Base-by-base conservation (phyloP, 768 basidiomycete genomes). In the Coprinopsis sp. region DNA sequence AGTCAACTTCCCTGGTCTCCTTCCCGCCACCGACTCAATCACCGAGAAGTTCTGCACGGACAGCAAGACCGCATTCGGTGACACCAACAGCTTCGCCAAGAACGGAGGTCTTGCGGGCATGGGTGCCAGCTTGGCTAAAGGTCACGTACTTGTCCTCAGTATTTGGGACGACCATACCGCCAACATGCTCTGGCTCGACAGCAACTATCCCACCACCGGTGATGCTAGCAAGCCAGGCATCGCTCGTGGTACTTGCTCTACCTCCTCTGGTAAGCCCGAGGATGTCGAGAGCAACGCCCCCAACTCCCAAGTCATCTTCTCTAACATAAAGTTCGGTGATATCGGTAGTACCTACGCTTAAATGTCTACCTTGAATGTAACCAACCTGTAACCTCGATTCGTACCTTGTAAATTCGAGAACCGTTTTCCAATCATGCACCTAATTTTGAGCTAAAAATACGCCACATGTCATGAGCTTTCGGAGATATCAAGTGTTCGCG, bases 181-280 rank as follows among this genome's bases (percentile, higher is more conserved):
- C 25, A 55, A 62, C 51, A 72, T 72, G 71, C 63, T 71, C 44
- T 72, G 72, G 63, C 66, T 72, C 56, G 71, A 70, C 57, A 54
- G 59, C 45, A 63, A 59, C 61, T 69, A 69, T 57, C 71, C 61
- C 22, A 51, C 49, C 27, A 48, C 38, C 51, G 47, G 18, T 12
- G 37, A 55, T 33, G 13, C 57, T 5, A 55, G 34, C 54, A 49
- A 37, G 22, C 55, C 55, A 6, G 55, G 59, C 23, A 45, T 55
- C 14, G 51, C 52, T 21, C 58, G 58, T 39, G 58, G 56, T 14
- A 51, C 56, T 11, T 57, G 56, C 44, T 16, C 56, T 1, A 59
- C 58, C 29, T 37, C 33, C 14, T 51, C 46, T 18, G 53, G 54
- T 18, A 44, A 49, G 3, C 53, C 56, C 33, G 33, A 24, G 1